Base-by-base conservation (phyloP, 345 rosid genomes). In the Corymbia maculata region DNA sequence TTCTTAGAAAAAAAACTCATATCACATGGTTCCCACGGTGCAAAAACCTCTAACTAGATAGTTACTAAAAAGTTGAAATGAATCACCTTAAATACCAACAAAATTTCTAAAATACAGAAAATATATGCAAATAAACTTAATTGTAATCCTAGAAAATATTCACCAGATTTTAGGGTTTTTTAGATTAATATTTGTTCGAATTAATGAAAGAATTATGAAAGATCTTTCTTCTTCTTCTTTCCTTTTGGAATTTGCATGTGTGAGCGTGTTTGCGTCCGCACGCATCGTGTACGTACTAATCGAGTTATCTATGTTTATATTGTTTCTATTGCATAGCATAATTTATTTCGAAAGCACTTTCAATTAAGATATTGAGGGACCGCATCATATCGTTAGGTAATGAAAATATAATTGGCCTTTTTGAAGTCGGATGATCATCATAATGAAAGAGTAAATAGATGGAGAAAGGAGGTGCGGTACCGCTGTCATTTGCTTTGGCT, bases 271-370 rank as follows among this genome's bases (percentile, higher is more conserved):
- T 59, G 30, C 30, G 13, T 59, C 66, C 9, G 0, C 8, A 55
- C 3, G 6, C 28, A 22, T 22, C 0, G 28, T 5, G 22, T 0
- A 0, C 13, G 22, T 4, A 4, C 13, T 13, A 57, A 1, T 57
- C 0, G 4, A 57, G 64, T 1, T 24, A 24, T 57, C 0, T 12
- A 0, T 59, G 6, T 59, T 5, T 26, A 14, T 26, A 59, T 26
- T 22, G 30, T 59, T n/a, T 59, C 3, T 59, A 30, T 30, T 59
- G 8, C 30, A 9, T 26, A 26, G 12, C 66, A 0, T 10, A 13
- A 26, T 59, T 59, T 11, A 14, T 59, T 59, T 59, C 30, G n/a
- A 26, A 59, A 59, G 68, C 68, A 59, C 5, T 59, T 59, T 59
- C 8, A 3, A 0, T 11, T 26, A 26, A 26, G n/a, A 59, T 12